A percentile compares a stretch with the other conserved stretches of the same genome.
Evolutionary conservation across 768 basidiomycete species (phyloP).

Genomic region (Tephrocybe rancida): DNA sequence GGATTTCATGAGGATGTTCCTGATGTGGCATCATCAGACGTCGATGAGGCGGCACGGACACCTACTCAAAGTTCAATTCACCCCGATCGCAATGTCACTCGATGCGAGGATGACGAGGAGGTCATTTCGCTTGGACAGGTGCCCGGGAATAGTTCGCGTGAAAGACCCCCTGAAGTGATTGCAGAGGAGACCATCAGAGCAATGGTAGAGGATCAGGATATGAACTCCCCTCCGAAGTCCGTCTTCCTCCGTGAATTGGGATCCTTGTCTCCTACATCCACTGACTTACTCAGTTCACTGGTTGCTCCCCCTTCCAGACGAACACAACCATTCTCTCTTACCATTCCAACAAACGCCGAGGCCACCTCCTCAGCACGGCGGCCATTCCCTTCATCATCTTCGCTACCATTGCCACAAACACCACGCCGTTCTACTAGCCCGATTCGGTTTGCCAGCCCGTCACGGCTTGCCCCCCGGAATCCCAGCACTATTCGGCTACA

Average conservation of each 20-base stretch:
- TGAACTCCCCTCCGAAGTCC: constrained; percentile 8
- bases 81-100: background rate
- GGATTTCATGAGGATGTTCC: background rate
- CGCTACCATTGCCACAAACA: constrained; percentile 22
- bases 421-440: constrained; percentile 18
- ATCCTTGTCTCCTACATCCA: constrained; percentile 64
- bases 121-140: too few species aligned
- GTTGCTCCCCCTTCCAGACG: constrained; percentile 23
- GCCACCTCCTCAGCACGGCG: background rate
- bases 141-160: too few species aligned
- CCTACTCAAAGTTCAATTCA: background rate
- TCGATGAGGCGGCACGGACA: constrained; percentile 2
- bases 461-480: constrained; percentile 15
- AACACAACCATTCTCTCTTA: background rate
- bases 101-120: too few species aligned
- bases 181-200: too few species aligned
- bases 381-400: constrained; percentile 12
- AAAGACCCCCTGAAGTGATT: too few species aligned
- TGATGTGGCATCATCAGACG: background rate
- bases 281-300: constrained; percentile 39
- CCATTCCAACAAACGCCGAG: background rate
- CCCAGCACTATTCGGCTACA: constrained; percentile 36
- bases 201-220: background rate
- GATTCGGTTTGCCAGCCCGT: constrained; percentile 22
- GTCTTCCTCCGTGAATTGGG: constrained; percentile 43